Conservation (phyloP, 1,284 basidiomycete genomes). For the Marasmius tenuissimus region DNA sequence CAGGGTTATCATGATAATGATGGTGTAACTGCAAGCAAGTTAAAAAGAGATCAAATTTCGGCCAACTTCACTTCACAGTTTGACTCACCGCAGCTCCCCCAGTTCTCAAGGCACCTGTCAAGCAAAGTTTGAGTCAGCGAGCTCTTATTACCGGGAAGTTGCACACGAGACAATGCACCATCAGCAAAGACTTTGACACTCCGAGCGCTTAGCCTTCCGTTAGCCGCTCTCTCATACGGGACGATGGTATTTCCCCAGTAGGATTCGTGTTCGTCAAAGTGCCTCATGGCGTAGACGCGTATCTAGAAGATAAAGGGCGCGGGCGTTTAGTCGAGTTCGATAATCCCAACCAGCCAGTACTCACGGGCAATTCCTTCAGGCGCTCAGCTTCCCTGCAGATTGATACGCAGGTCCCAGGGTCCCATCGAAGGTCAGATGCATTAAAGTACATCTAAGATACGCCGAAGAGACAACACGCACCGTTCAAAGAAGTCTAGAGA, state of each 20-base stretch:
- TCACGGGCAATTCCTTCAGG: conserved; percentile 1
- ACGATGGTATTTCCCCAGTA: conserved; percentile 11
- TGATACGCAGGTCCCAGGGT: background rate
- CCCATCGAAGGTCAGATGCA: conserved; percentile 5
- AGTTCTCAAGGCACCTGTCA: conserved; percentile 45
- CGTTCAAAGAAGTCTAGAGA: conserved; percentile 9
- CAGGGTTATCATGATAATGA: conserved; percentile 10
- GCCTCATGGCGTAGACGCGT: conserved; percentile 11
- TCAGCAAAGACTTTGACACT: conserved; percentile 13
- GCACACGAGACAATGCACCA: conserved; percentile 3
- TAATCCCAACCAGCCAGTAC: background rate
- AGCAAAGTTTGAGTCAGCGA: background rate
- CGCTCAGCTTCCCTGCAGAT: background rate
- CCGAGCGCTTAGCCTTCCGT: conserved; percentile 3
- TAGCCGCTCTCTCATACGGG: background rate
- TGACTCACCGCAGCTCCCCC: conserved; percentile 67
- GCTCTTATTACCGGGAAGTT: background rate
- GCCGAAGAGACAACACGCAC: background rate
- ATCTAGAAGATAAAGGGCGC: background rate
- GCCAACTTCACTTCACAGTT: background rate
- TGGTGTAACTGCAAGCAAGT: conserved; percentile 7
- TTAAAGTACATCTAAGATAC: background rate
- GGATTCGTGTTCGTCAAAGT: conserved; percentile 1
- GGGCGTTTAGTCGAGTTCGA: background rate
- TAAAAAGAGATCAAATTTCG: background rate